Conservation (phyloP, 1,284 basidiomycete species). For the Trichosporon coremiiforme region DNA sequence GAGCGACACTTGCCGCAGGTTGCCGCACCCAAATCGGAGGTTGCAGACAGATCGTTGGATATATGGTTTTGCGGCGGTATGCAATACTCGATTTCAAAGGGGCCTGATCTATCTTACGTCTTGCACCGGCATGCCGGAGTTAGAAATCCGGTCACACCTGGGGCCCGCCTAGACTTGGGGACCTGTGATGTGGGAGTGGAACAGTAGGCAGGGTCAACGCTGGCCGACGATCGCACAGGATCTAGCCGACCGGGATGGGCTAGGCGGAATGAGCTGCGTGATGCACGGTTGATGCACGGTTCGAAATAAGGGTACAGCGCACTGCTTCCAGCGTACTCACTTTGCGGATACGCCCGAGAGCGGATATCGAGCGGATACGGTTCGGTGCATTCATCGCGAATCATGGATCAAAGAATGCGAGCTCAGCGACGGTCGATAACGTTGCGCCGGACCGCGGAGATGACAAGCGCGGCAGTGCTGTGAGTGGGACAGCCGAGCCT, state of each 20-base stretch:
- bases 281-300: too few relatives aligned
- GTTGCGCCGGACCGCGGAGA: neutral
- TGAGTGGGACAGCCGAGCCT: neutral
- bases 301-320: neutral
- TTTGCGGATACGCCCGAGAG: neutral
- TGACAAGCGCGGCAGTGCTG: neutral
- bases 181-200: too few relatives aligned
- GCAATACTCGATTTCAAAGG: too few relatives aligned
- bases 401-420: too few relatives aligned
- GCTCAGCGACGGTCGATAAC: too few relatives aligned
- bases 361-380: neutral
- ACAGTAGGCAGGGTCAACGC: neutral
- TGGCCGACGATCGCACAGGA: neutral
- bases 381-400: neutral
- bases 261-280: too few relatives aligned
- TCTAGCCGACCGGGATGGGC: neutral
- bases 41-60: too few relatives aligned
- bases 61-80: too few relatives aligned
- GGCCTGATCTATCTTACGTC: too few relatives aligned
- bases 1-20: neutral
- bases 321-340: neutral
- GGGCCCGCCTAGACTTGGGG: too few relatives aligned
- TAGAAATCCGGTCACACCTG: too few relatives aligned
- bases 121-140: too few relatives aligned
- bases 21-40: neutral